Percentiles rank a stretch among this genome's conserved stretches.
These are phyloP conservation scores for Ampelocalamus luodianensis DNA, from an alignment of 176 grass and related monocot genomes.

Conservation along the genomic window DNA sequence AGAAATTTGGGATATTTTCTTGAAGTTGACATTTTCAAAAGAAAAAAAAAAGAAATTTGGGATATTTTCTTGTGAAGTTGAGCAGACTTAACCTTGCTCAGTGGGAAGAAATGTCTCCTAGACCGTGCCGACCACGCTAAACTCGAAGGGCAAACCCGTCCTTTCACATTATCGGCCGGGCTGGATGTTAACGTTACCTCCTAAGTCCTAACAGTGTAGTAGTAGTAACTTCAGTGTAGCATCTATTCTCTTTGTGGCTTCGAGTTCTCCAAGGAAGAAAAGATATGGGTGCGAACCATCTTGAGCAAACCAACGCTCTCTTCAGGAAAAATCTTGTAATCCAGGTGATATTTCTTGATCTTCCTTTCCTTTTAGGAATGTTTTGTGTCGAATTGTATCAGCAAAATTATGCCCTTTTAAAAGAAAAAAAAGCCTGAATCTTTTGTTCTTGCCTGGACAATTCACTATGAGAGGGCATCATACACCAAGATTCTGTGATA, in stretches of 20 bases:
- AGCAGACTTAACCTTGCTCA: not conserved
- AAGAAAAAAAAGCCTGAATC: not conserved
- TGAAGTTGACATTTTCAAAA: not conserved
- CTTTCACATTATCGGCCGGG: not conserved
- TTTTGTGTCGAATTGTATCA: not conserved
- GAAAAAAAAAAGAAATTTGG: not conserved
- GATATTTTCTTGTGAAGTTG: not conserved
- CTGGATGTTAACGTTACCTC: no score
- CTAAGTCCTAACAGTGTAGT: not conserved
- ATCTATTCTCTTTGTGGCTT: not conserved
- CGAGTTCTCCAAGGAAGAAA: constrained; percentile 1
- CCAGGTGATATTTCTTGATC: constrained; percentile 38
- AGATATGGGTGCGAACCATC: constrained; percentile 36
- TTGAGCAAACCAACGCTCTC: constrained; percentile 59
- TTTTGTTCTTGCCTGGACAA: not conserved
- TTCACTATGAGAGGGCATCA: not conserved
- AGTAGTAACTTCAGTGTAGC: not conserved
- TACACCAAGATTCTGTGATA: not conserved
- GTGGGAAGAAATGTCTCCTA: not conserved
- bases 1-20: no score
- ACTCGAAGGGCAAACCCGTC: constrained; percentile 16
- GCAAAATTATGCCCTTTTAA: not conserved
- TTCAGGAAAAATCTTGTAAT: constrained; percentile 64
- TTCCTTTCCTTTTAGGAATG: not conserved
- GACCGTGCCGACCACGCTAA: constrained; percentile 28